Evolutionary conservation across 805 yeast genomes (phyloP), one percentile per base, ranked within the genome.

Genomic region (Torulaspora franciscae): DNA sequence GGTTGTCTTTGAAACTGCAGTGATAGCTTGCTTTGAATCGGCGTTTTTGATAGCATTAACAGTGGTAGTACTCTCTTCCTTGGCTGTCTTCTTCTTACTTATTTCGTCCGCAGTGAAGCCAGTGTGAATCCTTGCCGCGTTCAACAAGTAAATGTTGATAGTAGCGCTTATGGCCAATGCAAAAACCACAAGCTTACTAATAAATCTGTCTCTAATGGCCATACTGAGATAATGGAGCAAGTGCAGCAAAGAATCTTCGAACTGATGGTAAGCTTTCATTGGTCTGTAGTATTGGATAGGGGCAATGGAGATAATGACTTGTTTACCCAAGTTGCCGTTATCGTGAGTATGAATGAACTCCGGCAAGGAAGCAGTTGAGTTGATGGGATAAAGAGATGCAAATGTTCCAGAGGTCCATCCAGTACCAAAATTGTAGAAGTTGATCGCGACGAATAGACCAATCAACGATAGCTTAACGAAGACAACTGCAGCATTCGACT

Each of bases 141-240:
- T 87, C 63, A 91, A 75, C 54, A 93, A 74, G 65, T 90, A 91
- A 40, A 85, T 80, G 63, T 93, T 93, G 51, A 86, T 80, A 5
- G 84, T 80, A 44, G 87, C 76, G 52, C 95, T 85, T 51, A 86
- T 69, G 22, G 84, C 80, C 48, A 90, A 79, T 8, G 80, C 80
- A 49, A 85, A 73, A 36, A 90, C 76, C 42, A 89, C 72, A 50
- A 81, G 77, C 62, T 90, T 90, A 49, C 93, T 81, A 53, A 89
- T 76, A 49, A 87, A 70, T 43, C 82, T 84, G 64, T 90, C 96
- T 56, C 84, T 78, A 45, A 90, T 83, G 14, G 90, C 85, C 46
- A 60, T 61, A 48, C 87, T 81, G 50, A 89, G 64, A 40, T 71
- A 72, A 32, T 76, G 79, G 40, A 83, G 66, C 13, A 77, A 48